Base-by-base conservation (phyloP, 2,329 filamentous ascomycete species). In the Aspergillus viridinutans region DNA sequence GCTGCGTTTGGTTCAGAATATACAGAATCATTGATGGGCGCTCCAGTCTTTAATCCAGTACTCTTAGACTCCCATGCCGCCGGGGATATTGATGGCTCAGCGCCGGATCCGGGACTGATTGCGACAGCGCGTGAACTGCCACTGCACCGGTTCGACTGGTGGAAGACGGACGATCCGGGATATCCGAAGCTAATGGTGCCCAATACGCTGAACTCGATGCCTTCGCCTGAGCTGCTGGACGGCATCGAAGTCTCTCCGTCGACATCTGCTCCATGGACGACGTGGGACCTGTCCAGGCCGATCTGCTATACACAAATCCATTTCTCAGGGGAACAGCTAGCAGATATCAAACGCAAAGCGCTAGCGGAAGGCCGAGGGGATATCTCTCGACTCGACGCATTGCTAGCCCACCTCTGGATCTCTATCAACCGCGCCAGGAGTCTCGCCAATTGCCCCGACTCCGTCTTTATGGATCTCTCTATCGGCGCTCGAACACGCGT, bases 101-200 rank as follows among this genome's bases (percentile, higher is more conserved):
- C 35, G 1, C 49, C 60, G 1, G 62, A 63, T 3, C 62, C 71
- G 0, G 63, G 72, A n/a, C 56, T 68, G 2, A 59, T 68, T 4
- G 61, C 66, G 5, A 51, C 72, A 21, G 57, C 62, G 7, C 60
- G 63, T 2, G 32, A 21, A 6, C 62, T 82, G 4, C 79, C 80
- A 1, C 67, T 78, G 54, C 75, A 81, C 60, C 73, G 79, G 6
- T 81, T 74, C 56, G 76, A 81, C 66, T 81, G 78, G 75, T 82
- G 77, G 76, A 68, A 67, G 52, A 42, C 35, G 45, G 40, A 32
- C 28, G 48, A 53, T 53, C 54, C 53, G 56, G 54, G 62, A 53
- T 55, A 48, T 54, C 20, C 54, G 28, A 29, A 53, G 17, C n/a
- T 21, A 35, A 5, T 29, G 49, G 3, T 56, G 53, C 17, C 59